phyloP scores from a whole-genome alignment of 495 filamentous ascomycete genomes.

The Cryomyces minteri region DNA sequence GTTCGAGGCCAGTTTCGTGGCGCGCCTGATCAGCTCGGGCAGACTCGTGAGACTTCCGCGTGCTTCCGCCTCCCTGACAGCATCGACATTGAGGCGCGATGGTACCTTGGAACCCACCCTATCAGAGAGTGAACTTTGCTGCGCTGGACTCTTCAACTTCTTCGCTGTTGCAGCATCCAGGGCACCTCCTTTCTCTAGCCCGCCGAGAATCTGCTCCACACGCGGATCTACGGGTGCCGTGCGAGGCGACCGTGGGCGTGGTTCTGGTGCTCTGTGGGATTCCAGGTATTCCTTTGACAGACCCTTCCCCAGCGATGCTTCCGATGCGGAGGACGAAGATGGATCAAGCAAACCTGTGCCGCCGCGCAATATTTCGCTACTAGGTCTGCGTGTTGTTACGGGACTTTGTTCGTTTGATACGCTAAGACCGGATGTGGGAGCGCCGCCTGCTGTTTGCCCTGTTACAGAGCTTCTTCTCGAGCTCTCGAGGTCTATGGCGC shows the following conservation, averaged over 20 bases:
- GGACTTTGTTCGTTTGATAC: constrained; percentile 8
- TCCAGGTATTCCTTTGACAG: neutral
- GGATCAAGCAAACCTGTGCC: constrained; percentile 16
- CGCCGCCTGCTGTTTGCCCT: constrained; percentile 14
- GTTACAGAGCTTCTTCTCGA: constrained; percentile 10
- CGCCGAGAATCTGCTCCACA: constrained; percentile 11
- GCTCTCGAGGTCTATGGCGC: constrained; percentile 5
- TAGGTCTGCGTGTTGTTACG: constrained; percentile 2
- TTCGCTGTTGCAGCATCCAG: constrained; percentile 10
- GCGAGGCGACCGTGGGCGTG: constrained; percentile 1
- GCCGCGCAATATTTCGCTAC: neutral
- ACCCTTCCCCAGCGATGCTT: constrained; percentile 1
- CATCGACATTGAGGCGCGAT: constrained; percentile 59
- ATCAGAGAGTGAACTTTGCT: constrained; percentile 13
- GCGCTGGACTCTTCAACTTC: constrained; percentile 2
- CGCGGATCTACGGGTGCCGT: constrained; percentile 9
- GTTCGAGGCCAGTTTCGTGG: constrained; percentile 71
- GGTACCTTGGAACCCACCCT: constrained; percentile 37
- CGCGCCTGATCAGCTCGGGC: constrained; percentile 74
- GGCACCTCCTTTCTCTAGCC: constrained; percentile 20
- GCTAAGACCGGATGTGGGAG: constrained; percentile 7
- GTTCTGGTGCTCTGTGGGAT: neutral
- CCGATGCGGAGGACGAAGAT: constrained; percentile 12
- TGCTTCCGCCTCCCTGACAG: constrained; percentile 57
- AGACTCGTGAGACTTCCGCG: constrained; percentile 81